phyloP scores from a whole-genome alignment of 768 basidiomycete genomes.

The Leccinum incarnatum region DNA sequence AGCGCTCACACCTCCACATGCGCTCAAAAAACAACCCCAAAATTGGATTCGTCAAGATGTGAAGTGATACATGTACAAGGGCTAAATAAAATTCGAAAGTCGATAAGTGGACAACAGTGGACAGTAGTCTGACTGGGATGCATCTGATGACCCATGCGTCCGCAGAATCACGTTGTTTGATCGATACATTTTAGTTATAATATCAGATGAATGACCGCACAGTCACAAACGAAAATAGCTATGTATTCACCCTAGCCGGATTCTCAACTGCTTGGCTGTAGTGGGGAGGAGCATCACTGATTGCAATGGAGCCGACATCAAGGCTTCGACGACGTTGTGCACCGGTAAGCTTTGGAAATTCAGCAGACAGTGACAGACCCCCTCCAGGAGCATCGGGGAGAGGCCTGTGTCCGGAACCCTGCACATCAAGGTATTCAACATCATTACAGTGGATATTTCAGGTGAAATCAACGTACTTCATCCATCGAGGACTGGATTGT shows the following conservation, averaged over 20 bases:
- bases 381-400: constrained; percentile 26
- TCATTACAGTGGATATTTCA: background rate
- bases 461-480: constrained; percentile 14
- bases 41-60: too few relatives aligned
- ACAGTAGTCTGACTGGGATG: too few relatives aligned
- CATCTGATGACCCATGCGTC: too few relatives aligned
- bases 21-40: too few relatives aligned
- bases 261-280: constrained; percentile 21
- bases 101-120: too few relatives aligned
- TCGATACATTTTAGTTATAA: background rate
- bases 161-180: too few relatives aligned
- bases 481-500: constrained; percentile 5
- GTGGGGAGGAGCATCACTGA: constrained; percentile 22
- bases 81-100: too few relatives aligned
- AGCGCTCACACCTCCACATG: too few relatives aligned
- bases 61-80: too few relatives aligned
- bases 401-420: constrained; percentile 16
- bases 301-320: constrained; percentile 13
- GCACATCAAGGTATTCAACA: background rate
- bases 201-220: background rate
- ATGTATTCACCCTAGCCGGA: background rate
- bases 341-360: constrained; percentile 14
- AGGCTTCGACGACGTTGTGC: constrained; percentile 3
- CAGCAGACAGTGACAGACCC: constrained; percentile 11
- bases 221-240: background rate